Percentiles rank a stretch among this genome's conserved stretches.
These are phyloP conservation scores for Prunella vulgaris DNA, from an alignment of 257 asterid genomes.

Conservation along the genomic window DNA sequence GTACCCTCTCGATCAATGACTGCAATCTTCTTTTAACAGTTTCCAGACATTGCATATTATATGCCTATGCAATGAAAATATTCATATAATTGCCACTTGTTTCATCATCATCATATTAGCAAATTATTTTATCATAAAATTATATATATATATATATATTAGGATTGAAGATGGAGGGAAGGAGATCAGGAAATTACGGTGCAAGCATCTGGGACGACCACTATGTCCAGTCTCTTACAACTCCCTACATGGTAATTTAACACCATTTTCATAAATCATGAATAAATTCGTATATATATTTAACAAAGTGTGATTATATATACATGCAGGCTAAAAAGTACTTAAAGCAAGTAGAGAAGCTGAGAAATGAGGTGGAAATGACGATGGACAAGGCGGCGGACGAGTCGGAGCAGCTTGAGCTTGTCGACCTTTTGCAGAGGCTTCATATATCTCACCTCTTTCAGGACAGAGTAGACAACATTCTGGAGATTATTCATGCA, in stretches of 20 bases:
- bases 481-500: slow-evolving; percentile 14
- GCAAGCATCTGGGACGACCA: slow-evolving; percentile 44
- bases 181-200: slow-evolving; percentile 44
- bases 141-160: neutral
- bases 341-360: slow-evolving; percentile 23
- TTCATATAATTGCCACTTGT: too few species aligned
- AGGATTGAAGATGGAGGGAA: slow-evolving; percentile 19
- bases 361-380: slow-evolving; percentile 24
- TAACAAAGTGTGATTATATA: neutral
- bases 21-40: too few species aligned
- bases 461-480: slow-evolving; percentile 3
- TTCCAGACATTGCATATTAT: too few species aligned
- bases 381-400: slow-evolving; percentile 17
- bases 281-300: neutral
- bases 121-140: neutral
- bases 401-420: slow-evolving; percentile 33
- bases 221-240: slow-evolving; percentile 35
- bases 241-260: slow-evolving; percentile 24
- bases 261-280: neutral
- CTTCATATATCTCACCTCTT: slow-evolving; percentile 42
- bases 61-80: too few species aligned
- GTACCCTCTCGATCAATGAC: too few species aligned
- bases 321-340: slow-evolving; percentile 34
- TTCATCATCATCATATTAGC: too few species aligned
- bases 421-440: slow-evolving; percentile 45